Conservation (phyloP, 164 flowering plant species). For the Vitis vinifera region ASM3070453v1 NC_081811.1:25592001-25592500, state of each 20-base stretch:
- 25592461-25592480: too few species aligned
- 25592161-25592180: constrained; percentile 84
- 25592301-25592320: too few species aligned
- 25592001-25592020: background rate
- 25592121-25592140: constrained; percentile 44
- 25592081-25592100: background rate
- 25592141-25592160: constrained; percentile 64
- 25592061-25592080: background rate
- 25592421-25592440: too few species aligned
- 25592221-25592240: constrained; percentile 86
- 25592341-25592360: too few species aligned
- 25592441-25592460: too few species aligned
- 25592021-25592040: background rate
- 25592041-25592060: background rate
- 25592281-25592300: background rate
- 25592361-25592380: too few species aligned
- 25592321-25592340: too few species aligned
- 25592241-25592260: constrained; percentile 61
- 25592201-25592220: constrained; percentile 86
- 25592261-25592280: background rate
- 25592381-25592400: too few species aligned
- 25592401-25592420: too few species aligned
- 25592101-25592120: background rate
- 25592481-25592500: too few species aligned
- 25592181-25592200: constrained; percentile 97